Percentiles rank a stretch among this genome's conserved stretches.
These are phyloP conservation scores for Carex myosuroides DNA, from an alignment of 176 grass and related monocot genomes.

Conservation along the genomic window DNA sequence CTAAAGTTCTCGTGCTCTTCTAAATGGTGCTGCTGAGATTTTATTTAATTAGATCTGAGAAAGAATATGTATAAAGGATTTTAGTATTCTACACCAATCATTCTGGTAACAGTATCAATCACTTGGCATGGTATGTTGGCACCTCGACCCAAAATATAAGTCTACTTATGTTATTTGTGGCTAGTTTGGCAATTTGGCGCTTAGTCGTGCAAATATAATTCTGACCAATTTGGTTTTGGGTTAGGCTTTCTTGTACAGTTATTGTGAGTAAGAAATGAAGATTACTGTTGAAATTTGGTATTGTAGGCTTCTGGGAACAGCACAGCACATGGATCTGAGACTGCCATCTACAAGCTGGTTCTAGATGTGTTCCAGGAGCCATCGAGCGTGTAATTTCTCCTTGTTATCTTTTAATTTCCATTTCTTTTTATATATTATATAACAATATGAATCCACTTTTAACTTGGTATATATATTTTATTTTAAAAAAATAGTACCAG, in stretches of 20 bases:
- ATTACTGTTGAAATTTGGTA: conserved; percentile 9
- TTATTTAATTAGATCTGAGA: background rate
- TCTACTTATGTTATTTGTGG: background rate
- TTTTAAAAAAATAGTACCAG: conserved; percentile 31
- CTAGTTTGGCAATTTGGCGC: conserved; percentile 1
- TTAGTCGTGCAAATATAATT: background rate
- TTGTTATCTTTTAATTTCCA: background rate
- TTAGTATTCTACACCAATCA: background rate
- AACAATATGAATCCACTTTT: background rate
- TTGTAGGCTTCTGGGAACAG: conserved; percentile 1
- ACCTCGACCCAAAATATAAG: background rate
- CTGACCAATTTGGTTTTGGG: background rate
- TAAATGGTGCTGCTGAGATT: background rate
- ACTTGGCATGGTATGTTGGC: background rate
- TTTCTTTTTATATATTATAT: background rate
- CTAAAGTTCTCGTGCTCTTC: conserved; percentile 23
- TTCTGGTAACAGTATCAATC: background rate
- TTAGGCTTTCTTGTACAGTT: background rate
- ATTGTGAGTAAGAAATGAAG: conserved; percentile 16
- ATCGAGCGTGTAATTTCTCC: conserved; percentile 57
- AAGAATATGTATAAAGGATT: background rate
- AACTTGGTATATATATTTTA: background rate
- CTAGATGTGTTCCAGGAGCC: conserved; percentile 69
- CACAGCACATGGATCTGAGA: conserved; percentile 23
- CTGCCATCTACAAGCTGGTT: conserved; percentile 52